Evolutionary conservation across 1,284 basidiomycete genomes (phyloP).

Genomic region (Boletus subluridellus): DNA sequence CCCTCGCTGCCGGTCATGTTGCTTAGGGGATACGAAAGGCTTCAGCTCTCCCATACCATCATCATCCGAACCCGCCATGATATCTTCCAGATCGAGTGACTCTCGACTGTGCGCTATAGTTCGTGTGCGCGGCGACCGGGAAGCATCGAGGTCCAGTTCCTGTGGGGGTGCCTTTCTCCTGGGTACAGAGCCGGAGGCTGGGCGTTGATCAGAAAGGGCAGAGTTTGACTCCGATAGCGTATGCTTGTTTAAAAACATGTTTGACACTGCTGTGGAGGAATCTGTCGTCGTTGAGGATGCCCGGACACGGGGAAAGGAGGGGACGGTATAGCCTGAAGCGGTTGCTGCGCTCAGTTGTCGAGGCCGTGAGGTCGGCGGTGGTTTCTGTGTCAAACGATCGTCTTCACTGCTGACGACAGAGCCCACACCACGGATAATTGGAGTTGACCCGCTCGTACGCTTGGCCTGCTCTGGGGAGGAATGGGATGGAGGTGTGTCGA

Average conservation of each 20-base stretch:
- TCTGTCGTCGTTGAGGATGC: constrained; percentile 33
- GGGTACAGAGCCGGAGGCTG: constrained; percentile 29
- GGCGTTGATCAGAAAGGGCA: constrained; percentile 23
- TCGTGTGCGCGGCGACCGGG: constrained; percentile 45
- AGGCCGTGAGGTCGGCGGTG: constrained; percentile 34
- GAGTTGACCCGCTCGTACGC: constrained; percentile 33
- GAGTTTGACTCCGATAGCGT: constrained; percentile 30
- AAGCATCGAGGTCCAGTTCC: constrained; percentile 31
- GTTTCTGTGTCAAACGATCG: constrained; percentile 42
- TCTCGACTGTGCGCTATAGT: constrained; percentile 56
- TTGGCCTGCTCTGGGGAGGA: constrained; percentile 25
- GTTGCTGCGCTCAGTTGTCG: constrained; percentile 36
- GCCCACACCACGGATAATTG: constrained; percentile 53
- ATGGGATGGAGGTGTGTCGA: constrained; percentile 13
- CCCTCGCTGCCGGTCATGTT: constrained; percentile 30
- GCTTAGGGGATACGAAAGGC: constrained; percentile 29
- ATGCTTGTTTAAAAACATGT: constrained; percentile 15
- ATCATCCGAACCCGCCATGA: constrained; percentile 65
- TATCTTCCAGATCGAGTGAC: constrained; percentile 68
- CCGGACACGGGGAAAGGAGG: constrained; percentile 29
- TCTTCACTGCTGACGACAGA: constrained; percentile 55
- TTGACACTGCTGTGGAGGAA: constrained; percentile 15
- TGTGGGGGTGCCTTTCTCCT: constrained; percentile 26
- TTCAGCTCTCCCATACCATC: constrained; percentile 26
- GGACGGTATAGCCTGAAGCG: constrained; percentile 20